A percentile compares a stretch with the other conserved stretches of the same genome.
Conservation (phyloP, 2,329 filamentous ascomycete species). For the Alternaria postmessia region DNA sequence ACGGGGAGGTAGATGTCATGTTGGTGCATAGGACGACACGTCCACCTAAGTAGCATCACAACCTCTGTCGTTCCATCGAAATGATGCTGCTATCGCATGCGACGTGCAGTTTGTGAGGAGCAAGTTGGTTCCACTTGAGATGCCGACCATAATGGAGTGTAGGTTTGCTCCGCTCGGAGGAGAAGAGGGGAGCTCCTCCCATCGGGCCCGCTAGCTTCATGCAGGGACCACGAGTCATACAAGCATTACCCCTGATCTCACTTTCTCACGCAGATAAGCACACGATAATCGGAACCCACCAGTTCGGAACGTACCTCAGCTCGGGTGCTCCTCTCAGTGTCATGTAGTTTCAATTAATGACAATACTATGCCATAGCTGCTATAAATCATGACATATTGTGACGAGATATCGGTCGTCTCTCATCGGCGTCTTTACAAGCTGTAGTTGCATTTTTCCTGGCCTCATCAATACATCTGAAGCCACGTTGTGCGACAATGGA, state of each 20-base stretch:
- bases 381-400: neutral
- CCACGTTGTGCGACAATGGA: constrained; percentile 5
- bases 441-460: neutral
- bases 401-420: neutral
- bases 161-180: neutral
- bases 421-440: neutral
- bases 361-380: neutral
- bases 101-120: neutral
- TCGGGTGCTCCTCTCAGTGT: neutral
- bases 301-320: neutral
- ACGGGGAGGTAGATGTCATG: neutral
- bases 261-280: neutral
- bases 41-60: neutral
- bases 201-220: neutral
- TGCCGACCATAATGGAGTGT: neutral
- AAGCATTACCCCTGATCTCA: neutral
- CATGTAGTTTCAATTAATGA: neutral
- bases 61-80: neutral
- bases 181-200: neutral
- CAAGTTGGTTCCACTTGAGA: neutral
- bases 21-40: neutral
- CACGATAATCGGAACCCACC: neutral
- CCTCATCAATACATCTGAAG: neutral
- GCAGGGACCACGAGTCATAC: neutral
- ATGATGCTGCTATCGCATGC: neutral